Conservation (phyloP, 345 rosid species). For the Linum trigynum region DNA sequence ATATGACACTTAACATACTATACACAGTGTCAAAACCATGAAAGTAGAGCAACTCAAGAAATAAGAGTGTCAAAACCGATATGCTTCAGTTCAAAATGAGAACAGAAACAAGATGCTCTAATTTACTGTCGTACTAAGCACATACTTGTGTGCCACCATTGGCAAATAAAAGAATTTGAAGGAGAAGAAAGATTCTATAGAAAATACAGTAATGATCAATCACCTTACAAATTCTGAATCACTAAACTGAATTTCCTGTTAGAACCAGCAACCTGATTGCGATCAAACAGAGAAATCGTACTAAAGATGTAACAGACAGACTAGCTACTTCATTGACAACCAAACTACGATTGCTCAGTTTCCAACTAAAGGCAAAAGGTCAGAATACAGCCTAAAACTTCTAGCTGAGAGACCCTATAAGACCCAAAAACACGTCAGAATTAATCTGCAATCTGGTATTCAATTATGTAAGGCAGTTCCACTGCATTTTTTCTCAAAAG, state of each 20-base stretch:
- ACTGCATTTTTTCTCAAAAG: too few relatives aligned
- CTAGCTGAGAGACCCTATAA: not conserved
- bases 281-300: not conserved
- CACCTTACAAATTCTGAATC: not conserved
- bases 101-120: not conserved
- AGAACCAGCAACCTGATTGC: not conserved
- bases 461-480: too few relatives aligned
- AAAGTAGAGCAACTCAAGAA: too few relatives aligned
- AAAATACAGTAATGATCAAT: not conserved
- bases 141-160: not conserved
- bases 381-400: not conserved
- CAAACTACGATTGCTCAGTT: not conserved
- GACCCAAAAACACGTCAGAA: not conserved
- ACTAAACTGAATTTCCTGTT: not conserved
- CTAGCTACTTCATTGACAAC: not conserved
- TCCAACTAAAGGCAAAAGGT: not conserved
- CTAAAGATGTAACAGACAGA: not conserved
- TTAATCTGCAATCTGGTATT: not conserved
- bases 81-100: not conserved
- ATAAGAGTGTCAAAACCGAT: too few relatives aligned
- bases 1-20: not conserved
- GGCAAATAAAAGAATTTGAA: not conserved
- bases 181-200: not conserved
- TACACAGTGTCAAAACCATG: not conserved
- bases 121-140: not conserved